Evolutionary conservation across 768 basidiomycete species (phyloP), one percentile per base, ranked within the genome.

Genomic region (Sutorius australiensis): DNA sequence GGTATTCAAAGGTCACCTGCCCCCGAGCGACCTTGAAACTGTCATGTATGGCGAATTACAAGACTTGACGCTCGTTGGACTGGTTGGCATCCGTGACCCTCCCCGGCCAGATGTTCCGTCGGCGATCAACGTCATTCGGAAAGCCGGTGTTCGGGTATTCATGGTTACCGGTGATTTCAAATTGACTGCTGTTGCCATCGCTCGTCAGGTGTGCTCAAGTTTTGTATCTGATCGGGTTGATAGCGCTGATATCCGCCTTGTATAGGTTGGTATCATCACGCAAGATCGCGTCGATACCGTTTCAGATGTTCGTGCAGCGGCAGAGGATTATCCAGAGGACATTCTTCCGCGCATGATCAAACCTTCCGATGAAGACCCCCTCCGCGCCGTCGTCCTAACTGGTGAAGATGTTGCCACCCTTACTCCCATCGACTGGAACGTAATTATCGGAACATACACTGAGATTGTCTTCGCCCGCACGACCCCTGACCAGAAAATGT

Each of bases 111-210:
- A 82, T 48, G 75, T 77, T n/a, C 71, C 72, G 2, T 67, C 64
- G 0, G 75, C 82, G 7, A 77, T 84, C 2, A 55, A 68, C 3
- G 68, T 75, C 43, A 79, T 77, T 58, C 67, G 77, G 21, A 63
- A 67, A 46, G 82, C 82, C 0, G 81, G 82, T 19, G 74, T 80
- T 44, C 72, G 75, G 21, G 75, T 81, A 16, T 75, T 79, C 53
- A 82, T 82, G 79, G 71, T 82, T 21, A 82, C 81, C 0, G 81
- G 81, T 43, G 80, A 82, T 60, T 80, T 80, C 64, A 69, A 76
- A 42, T 65, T 79, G 56, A 82, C 81, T 0, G 81, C 80, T 0
- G 71, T 74, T 6, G 73, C 79, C 6, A 82, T 82, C 47, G 77
- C 76, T 0, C 66, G 70, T 34, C 72, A 76, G 57, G 79, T 80